These are phyloP conservation scores for Asterella californica DNA, from an alignment of 225 moss, liverwort and hornwort species.

Conservation along the genomic window DNA sequence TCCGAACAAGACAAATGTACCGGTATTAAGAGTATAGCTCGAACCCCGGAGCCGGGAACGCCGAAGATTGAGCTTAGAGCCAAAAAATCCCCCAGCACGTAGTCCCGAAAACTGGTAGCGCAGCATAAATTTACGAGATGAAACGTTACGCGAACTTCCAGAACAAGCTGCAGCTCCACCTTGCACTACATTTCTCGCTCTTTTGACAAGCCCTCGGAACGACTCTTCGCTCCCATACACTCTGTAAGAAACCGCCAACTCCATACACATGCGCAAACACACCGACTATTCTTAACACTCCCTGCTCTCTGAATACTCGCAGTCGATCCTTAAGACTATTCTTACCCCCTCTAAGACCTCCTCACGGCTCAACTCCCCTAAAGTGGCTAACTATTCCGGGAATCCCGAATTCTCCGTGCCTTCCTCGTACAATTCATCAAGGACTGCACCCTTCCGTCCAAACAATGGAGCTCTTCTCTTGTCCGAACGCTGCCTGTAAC, in stretches of 20 bases:
- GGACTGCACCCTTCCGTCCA: not conserved
- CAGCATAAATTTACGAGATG: not conserved
- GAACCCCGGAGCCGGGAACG: not conserved
- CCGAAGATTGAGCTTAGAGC: not conserved
- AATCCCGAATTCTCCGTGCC: not conserved
- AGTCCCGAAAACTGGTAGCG: slow-evolving; percentile 15
- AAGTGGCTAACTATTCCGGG: not conserved
- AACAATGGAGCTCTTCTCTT: not conserved
- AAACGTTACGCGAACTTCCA: not conserved
- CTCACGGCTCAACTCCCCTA: not conserved
- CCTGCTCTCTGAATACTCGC: not conserved
- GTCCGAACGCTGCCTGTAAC: not conserved
- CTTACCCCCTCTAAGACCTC: no score
- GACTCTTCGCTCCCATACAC: slow-evolving; percentile 16
- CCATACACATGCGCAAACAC: slow-evolving; percentile 24
- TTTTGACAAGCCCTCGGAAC: not conserved
- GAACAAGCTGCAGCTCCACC: not conserved
- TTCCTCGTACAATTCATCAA: not conserved
- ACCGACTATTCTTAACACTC: not conserved
- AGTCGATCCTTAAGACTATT: no score
- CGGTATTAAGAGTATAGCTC: slow-evolving; percentile 9
- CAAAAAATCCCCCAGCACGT: not conserved
- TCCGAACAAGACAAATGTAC: slow-evolving; percentile 3
- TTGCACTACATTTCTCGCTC: slow-evolving; percentile 1
- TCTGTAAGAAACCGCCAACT: slow-evolving; percentile 24